Base-by-base conservation (phyloP, 495 filamentous ascomycete species). In the Copromyces sp. region DNA sequence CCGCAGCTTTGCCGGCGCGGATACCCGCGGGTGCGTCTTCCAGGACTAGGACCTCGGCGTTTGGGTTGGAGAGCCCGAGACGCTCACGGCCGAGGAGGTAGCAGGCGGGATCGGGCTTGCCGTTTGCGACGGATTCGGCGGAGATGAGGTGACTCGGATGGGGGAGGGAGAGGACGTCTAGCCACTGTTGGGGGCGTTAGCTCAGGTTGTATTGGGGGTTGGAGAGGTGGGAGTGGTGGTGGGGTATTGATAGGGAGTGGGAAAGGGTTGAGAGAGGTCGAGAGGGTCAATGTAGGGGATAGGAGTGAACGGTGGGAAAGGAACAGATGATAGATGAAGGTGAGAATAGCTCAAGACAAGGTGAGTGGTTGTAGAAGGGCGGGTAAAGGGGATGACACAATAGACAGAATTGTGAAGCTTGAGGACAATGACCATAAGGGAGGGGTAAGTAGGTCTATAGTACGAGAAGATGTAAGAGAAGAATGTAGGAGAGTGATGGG, bases 1-100 rank as follows among this genome's bases (percentile, higher is more conserved):
- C 93, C 3, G 95, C 95, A 1, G 89, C 92, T 82, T 95, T 97
- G 32, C 95, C 95, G 24, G 94, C 90, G 69, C 82, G 83, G 74
- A 98, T 94, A 3, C 95, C 95, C n/a, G 94, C 94, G 0, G 95
- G 95, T 68, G 92, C 91, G 81, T 99, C 95, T 80, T 99, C 95
- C 8, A 99, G 81, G 41, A 99, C 95, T 20, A 98, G 83, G 24
- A 95, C 83, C 16, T 86, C 81, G 20, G 73, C 73, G 39, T 71
- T 76, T 17, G 75, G 69, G 44, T 73, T 78, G 16, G 78, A 77
- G 32, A 95, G 80, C 0, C 84, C 87, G 17, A 97, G 84, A 73
- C 85, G 86, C 78, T 88, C 82, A 61, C 86, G 86, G 0, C 93
- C 94, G 4, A 96, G 86, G 41, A 83, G 73, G 79, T 98, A 98